A percentile compares a stretch with the other conserved stretches of the same genome.
These are phyloP conservation scores for Geosmithia putterillii DNA, from an alignment of 2,329 filamentous ascomycete species.

Conservation along the genomic window DNA sequence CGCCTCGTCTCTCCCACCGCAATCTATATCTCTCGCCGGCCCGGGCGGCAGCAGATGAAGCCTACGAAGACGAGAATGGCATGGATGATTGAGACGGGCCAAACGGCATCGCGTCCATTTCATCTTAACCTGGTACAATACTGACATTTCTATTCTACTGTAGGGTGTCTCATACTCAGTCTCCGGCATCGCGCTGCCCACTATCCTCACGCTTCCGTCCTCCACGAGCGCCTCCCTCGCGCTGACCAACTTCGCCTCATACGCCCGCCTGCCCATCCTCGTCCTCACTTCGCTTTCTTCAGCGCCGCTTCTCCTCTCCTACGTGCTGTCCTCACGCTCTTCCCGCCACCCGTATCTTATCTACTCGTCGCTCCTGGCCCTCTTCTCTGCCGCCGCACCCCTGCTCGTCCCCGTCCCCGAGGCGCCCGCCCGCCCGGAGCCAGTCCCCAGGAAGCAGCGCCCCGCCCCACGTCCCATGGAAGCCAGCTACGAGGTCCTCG, in stretches of 20 bases:
- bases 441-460: conserved; percentile 13
- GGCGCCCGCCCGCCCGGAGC: conserved; percentile 18
- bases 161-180: conserved; percentile 89
- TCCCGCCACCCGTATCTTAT: conserved; percentile 80
- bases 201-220: conserved; percentile 69
- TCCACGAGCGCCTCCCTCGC: conserved; percentile 59
- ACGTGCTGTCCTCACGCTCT: conserved; percentile 59
- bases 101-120: not conserved
- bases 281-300: conserved; percentile 57
- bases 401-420: conserved; percentile 27
- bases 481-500: conserved; percentile 59
- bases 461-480: conserved; percentile 35
- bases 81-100: too few species aligned
- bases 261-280: conserved; percentile 53
- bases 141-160: conserved; percentile 4
- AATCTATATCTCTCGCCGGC: not conserved
- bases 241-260: conserved; percentile 53
- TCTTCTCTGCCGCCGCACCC: conserved; percentile 45
- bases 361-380: conserved; percentile 64
- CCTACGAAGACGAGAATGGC: too few species aligned
- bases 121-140: not conserved
- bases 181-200: conserved; percentile 64
- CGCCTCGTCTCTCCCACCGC: not conserved
- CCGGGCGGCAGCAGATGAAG: too few species aligned
- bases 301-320: conserved; percentile 65